phyloP scores from a whole-genome alignment of 2,329 filamentous ascomycete genomes.

The Nigrograna mackinnonii region DNA sequence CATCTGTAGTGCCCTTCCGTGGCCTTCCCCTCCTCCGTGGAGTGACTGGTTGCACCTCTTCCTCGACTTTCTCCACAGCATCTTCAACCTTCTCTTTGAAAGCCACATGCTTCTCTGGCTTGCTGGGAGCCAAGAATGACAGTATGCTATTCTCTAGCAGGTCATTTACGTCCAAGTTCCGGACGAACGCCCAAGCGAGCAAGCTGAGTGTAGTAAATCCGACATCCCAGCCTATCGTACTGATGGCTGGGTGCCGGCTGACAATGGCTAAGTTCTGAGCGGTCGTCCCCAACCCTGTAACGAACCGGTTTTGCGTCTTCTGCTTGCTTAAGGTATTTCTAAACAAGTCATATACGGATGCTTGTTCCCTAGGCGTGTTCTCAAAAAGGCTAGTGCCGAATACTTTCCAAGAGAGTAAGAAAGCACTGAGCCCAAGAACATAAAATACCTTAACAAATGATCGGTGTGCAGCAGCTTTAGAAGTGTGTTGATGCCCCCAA shows the following conservation, averaged over 20 bases:
- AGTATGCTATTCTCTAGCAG: slow-evolving; percentile 48
- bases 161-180: slow-evolving; percentile 54
- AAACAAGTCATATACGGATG: slow-evolving; percentile 37
- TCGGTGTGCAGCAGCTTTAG: slow-evolving; percentile 43
- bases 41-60: slow-evolving; percentile 13
- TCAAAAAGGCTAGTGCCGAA: slow-evolving; percentile 49
- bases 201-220: slow-evolving; percentile 58
- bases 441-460: slow-evolving; percentile 54
- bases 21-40: slow-evolving; percentile 32
- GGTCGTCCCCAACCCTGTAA: slow-evolving; percentile 24
- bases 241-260: slow-evolving; percentile 61
- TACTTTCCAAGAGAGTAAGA: slow-evolving; percentile 51
- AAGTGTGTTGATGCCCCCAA: slow-evolving; percentile 52
- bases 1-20: slow-evolving; percentile 21
- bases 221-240: slow-evolving; percentile 62
- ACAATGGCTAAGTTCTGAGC: slow-evolving; percentile 51
- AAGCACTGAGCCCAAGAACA: slow-evolving; percentile 48
- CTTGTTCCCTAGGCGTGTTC: slow-evolving; percentile 53
- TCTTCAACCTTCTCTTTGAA: slow-evolving; percentile 12
- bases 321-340: slow-evolving; percentile 49
- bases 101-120: slow-evolving; percentile 31
- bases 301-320: slow-evolving; percentile 32
- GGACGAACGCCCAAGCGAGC: slow-evolving; percentile 61
- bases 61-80: slow-evolving; percentile 4
- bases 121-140: slow-evolving; percentile 23